A percentile compares a stretch with the other conserved stretches of the same genome.
Conservation (phyloP, 2,329 filamentous ascomycete genomes). For the Monosporascus sp. region DNA sequence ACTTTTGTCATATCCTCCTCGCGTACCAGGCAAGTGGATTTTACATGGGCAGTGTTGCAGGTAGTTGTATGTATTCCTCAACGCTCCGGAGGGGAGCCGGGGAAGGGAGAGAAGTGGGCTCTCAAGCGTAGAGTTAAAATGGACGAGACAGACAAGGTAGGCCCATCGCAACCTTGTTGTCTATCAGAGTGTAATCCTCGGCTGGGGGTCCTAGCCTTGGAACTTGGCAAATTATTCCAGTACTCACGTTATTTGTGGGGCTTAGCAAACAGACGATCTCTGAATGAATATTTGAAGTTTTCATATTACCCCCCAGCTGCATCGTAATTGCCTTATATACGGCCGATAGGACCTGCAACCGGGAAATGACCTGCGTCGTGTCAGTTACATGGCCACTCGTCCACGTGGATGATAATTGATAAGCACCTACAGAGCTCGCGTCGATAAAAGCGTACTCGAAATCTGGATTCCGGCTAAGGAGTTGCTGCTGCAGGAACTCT, state of each 20-base stretch:
- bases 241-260: conserved; percentile 71
- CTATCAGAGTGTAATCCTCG: too few relatives aligned
- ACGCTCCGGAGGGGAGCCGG: too few relatives aligned
- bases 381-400: not conserved
- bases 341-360: conserved; percentile 68
- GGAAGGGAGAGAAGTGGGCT: too few relatives aligned
- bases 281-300: conserved; percentile 81
- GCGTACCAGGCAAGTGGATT: too few relatives aligned
- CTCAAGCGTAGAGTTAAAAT: too few relatives aligned
- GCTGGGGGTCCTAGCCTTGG: too few relatives aligned
- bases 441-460: conserved; percentile 96
- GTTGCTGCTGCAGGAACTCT: conserved; percentile 70
- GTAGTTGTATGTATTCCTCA: too few relatives aligned
- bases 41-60: too few relatives aligned
- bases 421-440: conserved; percentile 67
- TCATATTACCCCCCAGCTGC: conserved; percentile 55
- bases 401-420: conserved; percentile 16
- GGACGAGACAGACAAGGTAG: too few relatives aligned
- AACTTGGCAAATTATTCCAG: not conserved
- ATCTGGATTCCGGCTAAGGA: conserved; percentile 74
- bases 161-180: too few relatives aligned
- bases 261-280: conserved; percentile 80
- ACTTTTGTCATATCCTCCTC: too few relatives aligned
- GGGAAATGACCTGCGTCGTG: conserved; percentile 57
- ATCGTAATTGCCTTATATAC: conserved; percentile 72